These are phyloP conservation scores for Erythrobasidium hasegawianum DNA, from an alignment of 1,284 basidiomycete species.

Conservation along the genomic window DNA sequence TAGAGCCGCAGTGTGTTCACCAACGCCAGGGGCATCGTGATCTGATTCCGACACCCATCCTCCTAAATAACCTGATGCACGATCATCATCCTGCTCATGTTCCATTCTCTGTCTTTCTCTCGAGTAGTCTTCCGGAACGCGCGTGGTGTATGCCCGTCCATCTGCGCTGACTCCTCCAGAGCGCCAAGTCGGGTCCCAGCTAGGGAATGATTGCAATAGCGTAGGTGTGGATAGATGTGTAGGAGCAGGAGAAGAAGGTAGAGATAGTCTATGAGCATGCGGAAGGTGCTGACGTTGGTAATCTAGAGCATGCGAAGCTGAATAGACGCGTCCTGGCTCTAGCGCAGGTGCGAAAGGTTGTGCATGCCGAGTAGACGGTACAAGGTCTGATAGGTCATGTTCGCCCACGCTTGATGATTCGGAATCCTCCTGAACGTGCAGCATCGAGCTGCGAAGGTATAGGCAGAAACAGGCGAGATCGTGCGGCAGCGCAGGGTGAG, in stretches of 20 bases:
- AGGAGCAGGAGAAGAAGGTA: slow-evolving; percentile 13
- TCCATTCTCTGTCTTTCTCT: too few species aligned
- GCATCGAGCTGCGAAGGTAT: too few species aligned
- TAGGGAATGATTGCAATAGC: slow-evolving; percentile 3
- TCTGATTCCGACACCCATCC: background rate
- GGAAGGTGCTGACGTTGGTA: background rate
- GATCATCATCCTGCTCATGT: background rate
- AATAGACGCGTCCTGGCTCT: background rate
- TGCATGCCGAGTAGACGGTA: background rate
- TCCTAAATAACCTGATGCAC: background rate
- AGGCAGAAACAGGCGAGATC: too few species aligned
- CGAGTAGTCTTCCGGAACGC: background rate
- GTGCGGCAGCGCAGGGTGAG: too few species aligned
- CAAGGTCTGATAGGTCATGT: slow-evolving; percentile 31
- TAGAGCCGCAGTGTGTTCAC: slow-evolving; percentile 3
- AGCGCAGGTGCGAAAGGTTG: background rate
- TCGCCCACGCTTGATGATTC: slow-evolving; percentile 16
- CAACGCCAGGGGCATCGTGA: slow-evolving; percentile 7
- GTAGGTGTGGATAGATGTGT: slow-evolving; percentile 5
- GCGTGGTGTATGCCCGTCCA: slow-evolving; percentile 1
- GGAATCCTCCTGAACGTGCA: too few species aligned
- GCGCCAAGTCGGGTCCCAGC: slow-evolving; percentile 18
- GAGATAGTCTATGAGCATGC: background rate
- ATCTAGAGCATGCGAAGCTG: background rate
- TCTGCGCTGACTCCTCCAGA: background rate